A percentile compares a stretch with the other conserved stretches of the same genome.
Evolutionary conservation across 257 asterid species (phyloP).

Genomic region (Petrea volubilis): DNA sequence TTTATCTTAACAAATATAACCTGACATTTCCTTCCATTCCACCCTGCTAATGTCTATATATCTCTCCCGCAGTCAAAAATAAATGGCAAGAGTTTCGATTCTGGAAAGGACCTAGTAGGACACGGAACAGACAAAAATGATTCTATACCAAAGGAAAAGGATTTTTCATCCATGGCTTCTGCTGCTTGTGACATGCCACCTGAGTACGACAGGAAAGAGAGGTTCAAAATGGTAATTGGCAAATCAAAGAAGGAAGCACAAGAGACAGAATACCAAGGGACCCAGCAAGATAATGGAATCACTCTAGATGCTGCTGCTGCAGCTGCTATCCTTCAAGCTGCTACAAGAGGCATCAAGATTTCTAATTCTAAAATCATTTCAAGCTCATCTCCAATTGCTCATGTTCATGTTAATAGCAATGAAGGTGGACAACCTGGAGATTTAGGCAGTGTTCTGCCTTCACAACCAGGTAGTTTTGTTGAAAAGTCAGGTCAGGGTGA

Average conservation of each 20-base stretch:
- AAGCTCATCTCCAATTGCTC: slow-evolving; percentile 29
- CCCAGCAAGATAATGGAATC: slow-evolving; percentile 50
- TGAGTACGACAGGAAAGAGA: slow-evolving; percentile 80
- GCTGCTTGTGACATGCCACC: slow-evolving; percentile 47
- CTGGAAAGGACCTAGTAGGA: slow-evolving; percentile 42
- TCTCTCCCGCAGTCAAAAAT: slow-evolving; percentile 66
- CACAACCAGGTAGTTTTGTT: slow-evolving; percentile 1
- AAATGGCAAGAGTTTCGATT: slow-evolving; percentile 42
- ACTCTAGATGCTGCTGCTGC: slow-evolving; percentile 75
- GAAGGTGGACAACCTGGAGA: slow-evolving; percentile 33
- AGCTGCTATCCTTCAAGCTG: slow-evolving; percentile 93
- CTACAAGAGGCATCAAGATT: slow-evolving; percentile 69
- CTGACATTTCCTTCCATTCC: not conserved
- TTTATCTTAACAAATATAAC: not conserved
- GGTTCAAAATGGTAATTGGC: slow-evolving; percentile 84
- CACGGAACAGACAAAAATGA: slow-evolving; percentile 40
- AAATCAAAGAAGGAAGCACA: slow-evolving; percentile 72
- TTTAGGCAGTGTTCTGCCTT: slow-evolving; percentile 4
- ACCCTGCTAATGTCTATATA: not conserved
- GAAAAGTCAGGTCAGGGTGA: slow-evolving; percentile 28
- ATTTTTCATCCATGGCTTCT: slow-evolving; percentile 23
- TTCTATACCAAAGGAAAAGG: slow-evolving; percentile 35
- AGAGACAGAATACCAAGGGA: slow-evolving; percentile 44
- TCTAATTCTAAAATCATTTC: slow-evolving; percentile 44
- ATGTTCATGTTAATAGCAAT: slow-evolving; percentile 28